Evolutionary conservation across 1,284 basidiomycete genomes (phyloP), one percentile per base, ranked within the genome.

Genomic region (Amylostereum chailletii): DNA sequence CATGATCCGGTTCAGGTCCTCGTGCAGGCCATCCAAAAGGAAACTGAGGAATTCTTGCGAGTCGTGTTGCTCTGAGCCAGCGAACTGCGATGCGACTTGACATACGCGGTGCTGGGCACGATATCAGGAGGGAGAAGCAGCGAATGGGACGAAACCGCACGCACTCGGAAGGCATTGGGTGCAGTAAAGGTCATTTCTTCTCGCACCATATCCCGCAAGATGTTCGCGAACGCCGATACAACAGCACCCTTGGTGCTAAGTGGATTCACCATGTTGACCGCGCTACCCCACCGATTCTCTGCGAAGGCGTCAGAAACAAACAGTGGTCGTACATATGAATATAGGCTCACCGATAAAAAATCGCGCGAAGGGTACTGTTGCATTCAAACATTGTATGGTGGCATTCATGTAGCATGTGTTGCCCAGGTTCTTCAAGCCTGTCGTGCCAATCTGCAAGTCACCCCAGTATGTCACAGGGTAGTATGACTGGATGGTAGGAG

Each of bases 391-490:
- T 67, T 99, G 95, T 27, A 99, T 81, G 3, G 94, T 94, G 32
- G 94, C 90, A 66, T 98, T 99, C 94, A 99, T 98, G 66, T 98
- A 99, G 67, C 95, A 99, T 1, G 96, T 99, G 66, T 99, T 98
- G 34, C 95, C 96, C 53, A 99, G 65, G 65, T 99, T 99, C 76
- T 93, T 94, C 64, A 99, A 66, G 2, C 95, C 95, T 0, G 87
- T 86, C 36, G 86, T 79, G 11, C 89, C 90, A 51, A 94, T 79
- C 56, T 84, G 76, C 40, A 79, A 71, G 62, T 91, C 87, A 11
- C 73, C 65, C 92, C 91, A 94, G 64, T 88, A 93, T 6, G 72
- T 72, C 26, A 90, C 80, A 7, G 83, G 81, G 62, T 86, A 90
- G 47, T 83, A 78, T n/a, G 78, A 81, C 29, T 65, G 63, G 52